Base-by-base conservation (phyloP, 2,329 filamentous ascomycete species). In the Allantophomopsis lycopodina region DNA sequence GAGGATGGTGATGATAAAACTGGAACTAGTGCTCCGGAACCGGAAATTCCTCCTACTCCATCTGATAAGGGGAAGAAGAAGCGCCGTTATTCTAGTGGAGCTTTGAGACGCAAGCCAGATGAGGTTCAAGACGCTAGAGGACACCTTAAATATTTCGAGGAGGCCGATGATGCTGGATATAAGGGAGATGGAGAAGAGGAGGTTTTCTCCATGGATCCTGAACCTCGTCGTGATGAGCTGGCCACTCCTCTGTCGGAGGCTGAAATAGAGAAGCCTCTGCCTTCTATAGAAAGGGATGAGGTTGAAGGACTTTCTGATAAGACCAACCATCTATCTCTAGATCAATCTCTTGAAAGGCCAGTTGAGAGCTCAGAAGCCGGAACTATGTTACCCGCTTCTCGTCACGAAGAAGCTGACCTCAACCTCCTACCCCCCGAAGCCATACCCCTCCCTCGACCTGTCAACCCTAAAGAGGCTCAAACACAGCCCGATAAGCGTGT, bases 111-210 rank as follows among this genome's bases (percentile, higher is more conserved):
- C 42, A 79, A 83, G 52, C 81, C 84, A 17, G 65, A 73, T 41
- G 83, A 86, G 46, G 80, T 94, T 6, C 71, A 70, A 14, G 73
- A 79, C 11, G 68, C 73, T 8, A 69, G 81, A 39, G 82, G 85
- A n/a, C 73, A 83, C 46, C 67, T 95, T n/a, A 79, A 94, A 56
- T 94, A 88, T 50, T 88, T 83, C 51, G 87, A 94, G 52, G 84
- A 93, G 49, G 85, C 89, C 20, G 86, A 88, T 16, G 89, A 93
- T 52, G 77, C 78, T 33, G 83, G 76, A 2, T 87, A 89, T 58
- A 76, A 77, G 48, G 81, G 80, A 44, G 80, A 84, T 47, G 75
- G 76, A 45, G 77, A 82, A 51, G 75, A 80, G 46, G 76, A 78
- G 37, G 72, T 83, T 6, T 83, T 84, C 49, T 53, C 69, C 2